A percentile compares a stretch with the other conserved stretches of the same genome.
Conservation (phyloP, 345 rosid genomes). For the Ceriops decandra region DNA sequence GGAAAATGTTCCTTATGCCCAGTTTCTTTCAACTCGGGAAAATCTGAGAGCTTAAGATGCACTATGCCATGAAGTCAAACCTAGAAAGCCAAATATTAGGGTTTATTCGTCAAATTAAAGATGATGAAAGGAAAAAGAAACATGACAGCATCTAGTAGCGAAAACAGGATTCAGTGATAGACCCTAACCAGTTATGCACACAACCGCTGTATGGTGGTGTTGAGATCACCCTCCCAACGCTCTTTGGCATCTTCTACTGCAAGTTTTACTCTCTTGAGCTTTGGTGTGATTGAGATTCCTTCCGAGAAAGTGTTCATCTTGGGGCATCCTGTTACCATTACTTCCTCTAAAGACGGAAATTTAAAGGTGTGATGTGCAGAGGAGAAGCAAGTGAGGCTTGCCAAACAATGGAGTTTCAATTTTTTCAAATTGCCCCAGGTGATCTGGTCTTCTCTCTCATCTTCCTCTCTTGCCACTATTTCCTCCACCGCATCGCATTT, state of each 20-base stretch:
- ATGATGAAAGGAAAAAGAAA: too few relatives aligned
- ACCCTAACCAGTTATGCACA: background rate
- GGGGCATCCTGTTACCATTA: background rate
- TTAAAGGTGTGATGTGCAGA: background rate
- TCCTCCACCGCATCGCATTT: conserved; percentile 19
- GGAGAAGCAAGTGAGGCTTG: conserved; percentile 12
- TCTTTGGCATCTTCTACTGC: too few relatives aligned
- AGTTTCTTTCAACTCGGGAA: background rate
- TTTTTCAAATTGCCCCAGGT: too few relatives aligned
- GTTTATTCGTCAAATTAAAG: too few relatives aligned
- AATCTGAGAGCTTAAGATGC: conserved; percentile 8
- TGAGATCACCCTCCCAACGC: background rate
- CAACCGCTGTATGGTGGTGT: background rate
- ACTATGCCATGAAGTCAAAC: background rate
- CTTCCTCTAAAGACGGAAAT: conserved; percentile 5
- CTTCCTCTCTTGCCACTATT: conserved; percentile 6
- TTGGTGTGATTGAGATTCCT: background rate
- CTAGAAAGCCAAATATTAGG: background rate
- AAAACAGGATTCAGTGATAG: too few relatives aligned
- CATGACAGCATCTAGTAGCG: too few relatives aligned
- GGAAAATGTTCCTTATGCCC: conserved; percentile 13
- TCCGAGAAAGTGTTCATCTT: background rate
- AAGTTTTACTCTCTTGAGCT: background rate
- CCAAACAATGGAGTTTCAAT: background rate
- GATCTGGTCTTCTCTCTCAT: background rate